These are phyloP conservation scores for Hypoxylon sp. DNA, from an alignment of 2,329 filamentous ascomycete genomes.

Conservation along the genomic window DNA sequence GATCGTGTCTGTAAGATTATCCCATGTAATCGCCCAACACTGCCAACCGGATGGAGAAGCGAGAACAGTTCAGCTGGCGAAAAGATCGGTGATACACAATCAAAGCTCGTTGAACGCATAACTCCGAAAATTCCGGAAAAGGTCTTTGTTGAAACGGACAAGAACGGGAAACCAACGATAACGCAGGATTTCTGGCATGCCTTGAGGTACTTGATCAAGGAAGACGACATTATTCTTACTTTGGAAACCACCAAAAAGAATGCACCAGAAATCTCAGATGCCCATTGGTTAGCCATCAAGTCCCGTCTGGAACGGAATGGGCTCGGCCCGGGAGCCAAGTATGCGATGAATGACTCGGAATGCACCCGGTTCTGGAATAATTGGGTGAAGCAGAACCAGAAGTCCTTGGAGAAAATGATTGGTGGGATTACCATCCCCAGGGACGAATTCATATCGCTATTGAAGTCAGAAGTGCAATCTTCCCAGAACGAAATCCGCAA, in stretches of 20 bases:
- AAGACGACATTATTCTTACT: constrained; percentile 64
- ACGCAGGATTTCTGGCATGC: constrained; percentile 76
- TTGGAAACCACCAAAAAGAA: constrained; percentile 60
- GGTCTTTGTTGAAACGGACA: constrained; percentile 68
- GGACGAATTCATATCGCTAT: constrained; percentile 54
- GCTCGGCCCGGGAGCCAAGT: constrained; percentile 14
- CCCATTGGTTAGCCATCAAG: constrained; percentile 64
- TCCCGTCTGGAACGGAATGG: constrained; percentile 59
- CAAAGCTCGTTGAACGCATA: constrained; percentile 57
- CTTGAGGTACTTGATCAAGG: constrained; percentile 68
- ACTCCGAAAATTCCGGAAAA: constrained; percentile 68
- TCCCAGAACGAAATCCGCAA: constrained; percentile 46
- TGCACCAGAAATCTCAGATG: constrained; percentile 61
- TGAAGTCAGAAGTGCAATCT: constrained; percentile 54
- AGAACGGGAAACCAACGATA: constrained; percentile 68
- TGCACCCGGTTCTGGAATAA: constrained; percentile 38
- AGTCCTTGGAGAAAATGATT: constrained; percentile 57
- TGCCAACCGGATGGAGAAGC: background rate
- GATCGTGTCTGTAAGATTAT: constrained; percentile 5
- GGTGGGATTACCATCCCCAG: constrained; percentile 53
- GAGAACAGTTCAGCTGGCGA: background rate
- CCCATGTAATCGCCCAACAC: constrained; percentile 6
- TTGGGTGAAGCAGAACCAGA: constrained; percentile 68
- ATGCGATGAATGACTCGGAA: background rate
- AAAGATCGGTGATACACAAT: background rate